Evolutionary conservation across 805 yeast genomes (phyloP).

Genomic region (Hanseniaspora hatyaiensis): DNA sequence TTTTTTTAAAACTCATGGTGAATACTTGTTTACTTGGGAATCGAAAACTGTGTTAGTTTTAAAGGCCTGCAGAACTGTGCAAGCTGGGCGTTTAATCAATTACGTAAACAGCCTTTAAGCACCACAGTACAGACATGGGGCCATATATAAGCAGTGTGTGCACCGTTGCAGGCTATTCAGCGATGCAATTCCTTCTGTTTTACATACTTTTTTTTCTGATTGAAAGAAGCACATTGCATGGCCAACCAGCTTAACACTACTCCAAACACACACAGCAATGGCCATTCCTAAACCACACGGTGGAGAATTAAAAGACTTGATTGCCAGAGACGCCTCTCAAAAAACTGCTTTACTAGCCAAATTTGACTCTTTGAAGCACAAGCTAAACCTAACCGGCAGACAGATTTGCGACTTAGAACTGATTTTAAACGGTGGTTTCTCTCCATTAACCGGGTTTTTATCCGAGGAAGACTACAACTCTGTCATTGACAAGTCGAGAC

Average conservation of each 20-base stretch:
- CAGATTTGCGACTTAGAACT: constrained; percentile 89
- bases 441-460: constrained; percentile 62
- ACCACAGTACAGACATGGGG: too few species aligned
- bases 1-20: not conserved
- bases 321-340: constrained; percentile 64
- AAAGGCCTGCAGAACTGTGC: too few species aligned
- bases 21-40: not conserved
- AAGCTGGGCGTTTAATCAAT: too few species aligned
- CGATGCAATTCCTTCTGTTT: too few species aligned
- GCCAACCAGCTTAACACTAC: too few species aligned
- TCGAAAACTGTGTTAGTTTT: too few species aligned
- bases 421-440: constrained; percentile 86
- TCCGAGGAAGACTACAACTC: constrained; percentile 51
- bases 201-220: too few species aligned
- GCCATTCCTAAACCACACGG: constrained; percentile 80
- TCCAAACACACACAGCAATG: not conserved
- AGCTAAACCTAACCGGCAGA: constrained; percentile 54
- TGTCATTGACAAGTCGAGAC: constrained; percentile 57
- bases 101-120: too few species aligned
- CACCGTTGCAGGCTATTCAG: too few species aligned
- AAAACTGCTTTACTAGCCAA: constrained; percentile 47
- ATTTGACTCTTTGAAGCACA: constrained; percentile 35
- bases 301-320: constrained; percentile 73
- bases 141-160: not conserved
- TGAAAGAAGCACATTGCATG: too few species aligned